Evolutionary conservation across 176 grass and related monocot genomes (phyloP).

Genomic region (Oryza glaberrima): DNA sequence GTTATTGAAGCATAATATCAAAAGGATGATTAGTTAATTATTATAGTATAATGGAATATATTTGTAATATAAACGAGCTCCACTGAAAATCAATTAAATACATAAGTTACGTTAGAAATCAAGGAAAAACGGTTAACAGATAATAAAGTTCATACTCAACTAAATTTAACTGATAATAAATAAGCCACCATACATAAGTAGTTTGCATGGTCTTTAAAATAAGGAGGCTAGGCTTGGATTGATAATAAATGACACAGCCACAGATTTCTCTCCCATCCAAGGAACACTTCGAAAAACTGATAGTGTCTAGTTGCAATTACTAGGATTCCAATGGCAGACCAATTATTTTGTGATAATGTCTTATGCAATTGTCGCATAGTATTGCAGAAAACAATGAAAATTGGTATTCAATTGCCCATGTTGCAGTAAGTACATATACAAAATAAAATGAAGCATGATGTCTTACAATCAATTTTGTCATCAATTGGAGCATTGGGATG

Average conservation of each 20-base stretch:
- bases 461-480: constrained; percentile 87
- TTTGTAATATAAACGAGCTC: not conserved
- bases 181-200: not conserved
- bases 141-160: not conserved
- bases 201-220: not conserved
- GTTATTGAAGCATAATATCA: constrained; percentile 37
- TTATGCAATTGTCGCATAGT: not conserved
- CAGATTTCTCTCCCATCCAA: not conserved
- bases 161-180: constrained; percentile 13
- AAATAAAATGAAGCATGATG: constrained; percentile 12
- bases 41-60: not conserved
- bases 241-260: not conserved
- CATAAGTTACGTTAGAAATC: not conserved
- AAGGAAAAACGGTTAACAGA: not conserved
- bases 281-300: constrained; percentile 7
- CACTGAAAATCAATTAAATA: constrained; percentile 16
- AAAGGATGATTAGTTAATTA: not conserved
- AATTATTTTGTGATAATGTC: constrained; percentile 8
- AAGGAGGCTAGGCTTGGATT: not conserved
- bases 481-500: constrained; percentile 74
- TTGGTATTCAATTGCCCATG: not conserved
- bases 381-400: not conserved
- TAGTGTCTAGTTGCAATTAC: constrained; percentile 9
- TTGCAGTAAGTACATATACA: not conserved
- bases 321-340: not conserved